Base-by-base conservation (phyloP, 1,284 basidiomycete species). In the Fomitopsis palustris region DNA sequence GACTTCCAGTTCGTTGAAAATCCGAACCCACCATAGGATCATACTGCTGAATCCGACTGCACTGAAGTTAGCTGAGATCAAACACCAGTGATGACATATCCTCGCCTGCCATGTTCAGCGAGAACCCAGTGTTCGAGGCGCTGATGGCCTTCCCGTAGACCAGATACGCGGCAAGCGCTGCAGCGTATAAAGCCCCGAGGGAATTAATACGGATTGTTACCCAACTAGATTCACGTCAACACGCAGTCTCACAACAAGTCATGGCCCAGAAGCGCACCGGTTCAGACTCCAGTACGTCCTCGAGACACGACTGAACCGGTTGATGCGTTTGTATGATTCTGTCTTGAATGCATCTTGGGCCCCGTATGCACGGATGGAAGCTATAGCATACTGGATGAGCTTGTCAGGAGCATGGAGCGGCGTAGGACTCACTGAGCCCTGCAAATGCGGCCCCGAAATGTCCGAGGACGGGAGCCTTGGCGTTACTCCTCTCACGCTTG, bases 371-470 rank as follows among this genome's bases (percentile, higher is more conserved):
- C 86, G 81, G 54, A 89, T 81, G 4, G 85, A 88, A 7, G 80
- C 85, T 86, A 29, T 9, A 5, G n/a, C 39, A 10, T 12, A 6
- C 14, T 12, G 43, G 52, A 23, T 35, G 9, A 42, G 14, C n/a
- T 21, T 14, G 27, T 25, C 12, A 23, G 35, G 19, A 29, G 10
- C 14, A n/a, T 3, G 3, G 14, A 37, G 14, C 21, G 25, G 21
- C 12, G 42, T 39, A 31, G 64, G 31, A 69, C 81, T 57, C 64
- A 88, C 85, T 76, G 39, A 93, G 75, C 29, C 91, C 90, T 19
- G 79, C 72, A 45, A 91, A 80, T 0, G 86, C 82, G 29, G 86
- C 83, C 9, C 86, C 84, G 65, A 93, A 88, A 66, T 88, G 85
- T 33, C 83, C 84, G 57, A 89, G 78, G 4, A 91, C 81, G 0